Base-by-base conservation (phyloP, 352 stramenopile species). In the Phytophthora hibernalis region DNA sequence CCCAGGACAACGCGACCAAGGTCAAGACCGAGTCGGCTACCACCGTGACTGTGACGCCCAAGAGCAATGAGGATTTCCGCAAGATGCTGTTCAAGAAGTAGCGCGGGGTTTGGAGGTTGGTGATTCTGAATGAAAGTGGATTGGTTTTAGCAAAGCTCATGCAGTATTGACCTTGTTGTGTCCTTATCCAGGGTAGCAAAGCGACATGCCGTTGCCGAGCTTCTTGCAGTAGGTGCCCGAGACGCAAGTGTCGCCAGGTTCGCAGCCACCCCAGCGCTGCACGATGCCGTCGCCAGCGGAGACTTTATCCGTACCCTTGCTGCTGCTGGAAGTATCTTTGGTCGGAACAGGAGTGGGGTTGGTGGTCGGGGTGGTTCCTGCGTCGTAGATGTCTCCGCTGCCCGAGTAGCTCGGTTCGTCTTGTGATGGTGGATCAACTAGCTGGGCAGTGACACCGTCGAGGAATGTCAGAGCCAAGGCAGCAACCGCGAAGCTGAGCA, bases 41-140 rank as follows among this genome's bases (percentile, higher is more conserved):
- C 1, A 16, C 44, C 33, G 24, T 26, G 22, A 50, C 30, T 20
- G 61, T 72, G 20, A 79, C 51, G 21, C 74, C 79, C 2, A 90
- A 89, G 67, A 85, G 75, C n/a, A 92, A 92, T 59, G 83, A 80
- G 13, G 83, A 92, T 31, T 92, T 92, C 30, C 83, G 83, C 42
- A 82, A 85, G 42, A 68, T 92, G 59, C 62, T 92, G 43, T 66
- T 88, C 44, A 83, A 79, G 44, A 76, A 77, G 60, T 81, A 76
- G 38, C 28, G 15, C 15, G n/a, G 43, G 24, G 26, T 10, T 18
- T 59, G 40, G 52, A 61, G 65, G 47, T 68, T 64, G 35, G 52
- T 72, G 48, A 45, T 37, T 52, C 11, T 2, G 53, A 69, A 65
- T 62, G 50, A 50, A 65, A 40, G 37, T 13, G 12, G 43, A 11